Evolutionary conservation across 805 yeast species (phyloP).

Genomic region (Yueomyces sp.): DNA sequence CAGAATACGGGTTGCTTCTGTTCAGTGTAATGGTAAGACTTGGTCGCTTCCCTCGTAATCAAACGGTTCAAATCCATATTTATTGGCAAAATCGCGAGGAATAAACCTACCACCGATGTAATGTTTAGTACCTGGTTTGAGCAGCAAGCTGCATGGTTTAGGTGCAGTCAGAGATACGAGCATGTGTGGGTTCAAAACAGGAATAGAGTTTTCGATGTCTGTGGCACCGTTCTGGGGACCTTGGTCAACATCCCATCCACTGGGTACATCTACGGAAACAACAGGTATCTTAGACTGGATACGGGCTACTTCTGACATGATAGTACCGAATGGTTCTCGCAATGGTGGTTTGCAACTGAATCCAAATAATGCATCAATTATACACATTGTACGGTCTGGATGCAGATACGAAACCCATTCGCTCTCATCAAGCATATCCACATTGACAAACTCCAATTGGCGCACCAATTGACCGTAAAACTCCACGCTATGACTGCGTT

Average conservation of each 20-base stretch:
- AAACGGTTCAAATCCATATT: conserved; percentile 59
- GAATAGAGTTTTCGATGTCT: conserved; percentile 1
- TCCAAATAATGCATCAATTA: conserved; percentile 83
- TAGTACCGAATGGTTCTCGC: conserved; percentile 56
- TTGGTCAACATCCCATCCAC: conserved; percentile 92
- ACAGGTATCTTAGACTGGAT: conserved; percentile 36
- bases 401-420: conserved; percentile 20
- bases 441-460: conserved; percentile 54
- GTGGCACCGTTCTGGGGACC: conserved; percentile 45
- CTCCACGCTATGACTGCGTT: conserved; percentile 37
- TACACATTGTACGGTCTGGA: conserved; percentile 28
- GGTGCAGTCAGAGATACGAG: conserved; percentile 87
- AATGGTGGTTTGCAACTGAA: conserved; percentile 87
- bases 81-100: conserved; percentile 47
- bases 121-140: conserved; percentile 34
- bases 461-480: conserved; percentile 47
- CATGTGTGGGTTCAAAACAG: conserved; percentile 43
- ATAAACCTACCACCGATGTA: conserved; percentile 89
- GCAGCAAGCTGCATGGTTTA: conserved; percentile 64
- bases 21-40: conserved; percentile 20
- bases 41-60: conserved; percentile 46
- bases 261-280: conserved; percentile 80
- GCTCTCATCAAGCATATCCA: conserved; percentile 38
- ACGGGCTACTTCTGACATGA: conserved; percentile 28
- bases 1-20: too few species aligned